Evolutionary conservation across 2,329 filamentous ascomycete genomes (phyloP).

Genomic region (Botrytis byssoidea): DNA sequence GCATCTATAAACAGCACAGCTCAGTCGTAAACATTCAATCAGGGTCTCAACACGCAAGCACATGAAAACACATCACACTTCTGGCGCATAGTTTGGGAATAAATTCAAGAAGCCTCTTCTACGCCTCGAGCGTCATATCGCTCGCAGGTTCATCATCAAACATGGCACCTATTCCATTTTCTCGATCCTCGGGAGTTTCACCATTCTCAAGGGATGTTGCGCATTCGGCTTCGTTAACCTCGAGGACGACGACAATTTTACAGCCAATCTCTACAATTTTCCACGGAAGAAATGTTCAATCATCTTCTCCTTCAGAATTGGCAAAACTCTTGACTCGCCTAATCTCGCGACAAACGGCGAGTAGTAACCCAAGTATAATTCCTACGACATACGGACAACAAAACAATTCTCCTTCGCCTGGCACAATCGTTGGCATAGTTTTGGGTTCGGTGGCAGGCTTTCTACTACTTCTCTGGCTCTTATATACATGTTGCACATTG

Average conservation of each 20-base stretch:
- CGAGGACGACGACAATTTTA: neutral
- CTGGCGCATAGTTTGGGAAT: neutral
- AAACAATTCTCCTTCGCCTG: constrained; percentile 52
- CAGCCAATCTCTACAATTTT: constrained; percentile 1
- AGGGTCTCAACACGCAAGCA: neutral
- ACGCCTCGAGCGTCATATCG: constrained; percentile 8
- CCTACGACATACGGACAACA: constrained; percentile 59
- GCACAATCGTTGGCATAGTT: constrained; percentile 59
- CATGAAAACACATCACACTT: neutral
- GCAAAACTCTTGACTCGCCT: neutral
- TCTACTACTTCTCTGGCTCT: constrained; percentile 51
- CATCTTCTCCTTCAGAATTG: neutral
- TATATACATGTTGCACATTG: constrained; percentile 41
- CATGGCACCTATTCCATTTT: constrained; percentile 15
- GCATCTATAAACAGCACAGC: neutral
- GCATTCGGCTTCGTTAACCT: neutral
- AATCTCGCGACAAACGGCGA: neutral
- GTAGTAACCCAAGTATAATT: constrained; percentile 44
- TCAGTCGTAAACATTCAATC: constrained; percentile 12
- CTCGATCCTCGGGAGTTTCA: neutral
- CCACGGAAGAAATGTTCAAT: neutral
- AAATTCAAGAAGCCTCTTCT: neutral
- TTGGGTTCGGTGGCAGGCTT: constrained; percentile 54
- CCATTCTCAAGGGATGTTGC: neutral
- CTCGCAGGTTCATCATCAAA: constrained; percentile 6